phyloP scores from a whole-genome alignment of 352 stramenopile species.

The Phytophthora fragariaefolia region DNA sequence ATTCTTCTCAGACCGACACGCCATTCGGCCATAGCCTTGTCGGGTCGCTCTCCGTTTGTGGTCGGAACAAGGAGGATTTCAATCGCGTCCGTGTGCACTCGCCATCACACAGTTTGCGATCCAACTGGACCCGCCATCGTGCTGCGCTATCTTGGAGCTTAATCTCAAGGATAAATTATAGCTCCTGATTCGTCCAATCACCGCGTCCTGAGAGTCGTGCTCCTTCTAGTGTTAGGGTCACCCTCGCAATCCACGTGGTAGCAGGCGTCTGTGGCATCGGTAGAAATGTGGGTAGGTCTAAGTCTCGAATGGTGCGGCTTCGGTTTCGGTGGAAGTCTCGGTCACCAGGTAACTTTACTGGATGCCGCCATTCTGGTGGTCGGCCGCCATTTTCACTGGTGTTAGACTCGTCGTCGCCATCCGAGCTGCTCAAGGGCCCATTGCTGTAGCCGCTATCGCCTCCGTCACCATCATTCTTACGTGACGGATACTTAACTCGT shows the following conservation, averaged over 20 bases:
- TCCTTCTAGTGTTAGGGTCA: background rate
- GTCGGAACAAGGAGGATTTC: background rate
- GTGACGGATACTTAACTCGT: no score
- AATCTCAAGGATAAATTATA: conserved; percentile 7
- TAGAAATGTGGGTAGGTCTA: background rate
- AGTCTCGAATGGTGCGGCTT: background rate
- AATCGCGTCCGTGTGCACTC: background rate
- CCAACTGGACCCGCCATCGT: background rate
- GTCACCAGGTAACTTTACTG: no score
- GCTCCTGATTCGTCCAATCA: background rate
- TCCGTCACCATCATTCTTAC: no score
- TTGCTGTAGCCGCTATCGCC: no score
- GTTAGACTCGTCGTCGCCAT: no score
- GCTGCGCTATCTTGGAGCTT: conserved; percentile 2
- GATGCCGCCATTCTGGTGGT: no score
- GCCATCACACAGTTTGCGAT: background rate
- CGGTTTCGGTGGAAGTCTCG: background rate
- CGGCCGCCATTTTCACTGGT: no score
- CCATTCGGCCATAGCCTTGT: background rate
- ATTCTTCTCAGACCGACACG: background rate
- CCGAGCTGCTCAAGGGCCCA: no score
- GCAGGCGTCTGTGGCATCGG: background rate
- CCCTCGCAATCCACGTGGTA: background rate
- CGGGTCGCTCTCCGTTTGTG: background rate
- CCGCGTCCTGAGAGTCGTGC: background rate